Percentiles rank a stretch among this genome's conserved stretches.
Conservation (phyloP, 331 rosid species). For the Phaseolus coccineus region DNA sequence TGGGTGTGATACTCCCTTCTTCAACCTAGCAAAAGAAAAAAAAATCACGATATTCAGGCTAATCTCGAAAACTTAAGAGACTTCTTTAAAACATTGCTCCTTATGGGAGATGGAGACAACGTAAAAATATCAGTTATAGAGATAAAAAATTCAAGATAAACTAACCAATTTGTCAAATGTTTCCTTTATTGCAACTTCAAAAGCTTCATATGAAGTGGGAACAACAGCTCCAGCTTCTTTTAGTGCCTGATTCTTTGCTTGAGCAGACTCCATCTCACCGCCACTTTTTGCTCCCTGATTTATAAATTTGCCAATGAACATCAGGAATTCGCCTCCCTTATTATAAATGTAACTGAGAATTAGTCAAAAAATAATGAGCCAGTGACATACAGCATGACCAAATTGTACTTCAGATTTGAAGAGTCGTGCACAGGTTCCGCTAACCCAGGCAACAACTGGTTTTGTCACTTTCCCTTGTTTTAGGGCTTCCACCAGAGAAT, state of each 20-base stretch:
- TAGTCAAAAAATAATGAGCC: slow-evolving; percentile 11
- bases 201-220: slow-evolving; percentile 86
- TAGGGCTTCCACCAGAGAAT: slow-evolving; percentile 88
- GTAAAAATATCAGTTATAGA: background rate
- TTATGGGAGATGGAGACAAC: slow-evolving; percentile 2
- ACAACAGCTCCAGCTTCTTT: slow-evolving; percentile 89
- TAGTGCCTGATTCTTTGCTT: slow-evolving; percentile 86
- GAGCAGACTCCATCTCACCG: slow-evolving; percentile 93
- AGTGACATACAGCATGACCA: slow-evolving; percentile 88
- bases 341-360: slow-evolving; percentile 2
- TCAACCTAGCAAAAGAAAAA: slow-evolving; percentile 54
- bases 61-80: slow-evolving; percentile 25
- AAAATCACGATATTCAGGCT: slow-evolving; percentile 33
- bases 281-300: slow-evolving; percentile 97
- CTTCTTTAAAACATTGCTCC: slow-evolving; percentile 5
- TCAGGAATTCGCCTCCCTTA: slow-evolving; percentile 15
- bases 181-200: slow-evolving; percentile 77
- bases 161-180: slow-evolving; percentile 77
- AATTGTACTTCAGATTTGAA: slow-evolving; percentile 97
- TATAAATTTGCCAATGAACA: slow-evolving; percentile 17
- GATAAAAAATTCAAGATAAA: slow-evolving; percentile 34
- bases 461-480: slow-evolving; percentile 83
- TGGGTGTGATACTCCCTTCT: slow-evolving; percentile 66
- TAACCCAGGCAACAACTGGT: slow-evolving; percentile 97
- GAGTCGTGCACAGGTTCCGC: slow-evolving; percentile 94